Evolutionary conservation across 352 stramenopile species (phyloP).

Genomic region (Globisporangium nunn): DNA sequence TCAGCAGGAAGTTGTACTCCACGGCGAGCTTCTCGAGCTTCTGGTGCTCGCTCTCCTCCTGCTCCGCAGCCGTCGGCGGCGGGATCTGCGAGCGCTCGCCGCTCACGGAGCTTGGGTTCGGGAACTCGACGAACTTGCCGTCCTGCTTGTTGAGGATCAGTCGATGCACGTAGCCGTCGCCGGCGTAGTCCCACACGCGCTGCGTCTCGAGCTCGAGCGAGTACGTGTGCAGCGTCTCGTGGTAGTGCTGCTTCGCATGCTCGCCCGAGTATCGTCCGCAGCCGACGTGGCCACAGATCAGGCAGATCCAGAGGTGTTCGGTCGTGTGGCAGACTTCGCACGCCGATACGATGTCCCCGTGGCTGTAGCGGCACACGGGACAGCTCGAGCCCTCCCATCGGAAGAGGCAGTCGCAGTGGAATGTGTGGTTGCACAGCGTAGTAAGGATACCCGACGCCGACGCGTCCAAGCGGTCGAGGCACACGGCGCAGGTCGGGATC

Average conservation of each 20-base stretch:
- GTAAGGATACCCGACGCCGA: constrained; percentile 90
- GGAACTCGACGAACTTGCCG: constrained; percentile 95
- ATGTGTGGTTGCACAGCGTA: constrained; percentile 97
- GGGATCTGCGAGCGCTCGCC: constrained; percentile 65
- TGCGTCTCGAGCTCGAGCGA: constrained; percentile 94
- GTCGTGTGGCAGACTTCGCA: constrained; percentile 92
- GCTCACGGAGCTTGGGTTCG: constrained; percentile 72
- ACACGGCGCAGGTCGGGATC: constrained; percentile 89
- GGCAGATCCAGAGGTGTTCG: constrained; percentile 94
- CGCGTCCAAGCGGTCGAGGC: constrained; percentile 84
- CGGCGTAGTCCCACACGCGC: constrained; percentile 95
- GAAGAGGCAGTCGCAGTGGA: constrained; percentile 95
- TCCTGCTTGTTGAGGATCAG: constrained; percentile 88
- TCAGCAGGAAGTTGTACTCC: constrained; percentile 96
- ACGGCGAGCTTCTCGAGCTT: constrained; percentile 95
- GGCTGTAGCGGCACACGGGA: constrained; percentile 95
- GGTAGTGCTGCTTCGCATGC: constrained; percentile 93
- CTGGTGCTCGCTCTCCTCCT: constrained; percentile 89
- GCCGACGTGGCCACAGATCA: constrained; percentile 95
- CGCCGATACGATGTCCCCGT: constrained; percentile 90
- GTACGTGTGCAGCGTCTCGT: constrained; percentile 91
- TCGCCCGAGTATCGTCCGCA: constrained; percentile 94
- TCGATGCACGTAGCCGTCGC: constrained; percentile 84
- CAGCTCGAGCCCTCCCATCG: constrained; percentile 94
- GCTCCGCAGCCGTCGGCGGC: constrained; percentile 58